These are phyloP conservation scores for Candida lessepsii DNA, from an alignment of 805 yeast genomes.

Conservation along the genomic window DNA sequence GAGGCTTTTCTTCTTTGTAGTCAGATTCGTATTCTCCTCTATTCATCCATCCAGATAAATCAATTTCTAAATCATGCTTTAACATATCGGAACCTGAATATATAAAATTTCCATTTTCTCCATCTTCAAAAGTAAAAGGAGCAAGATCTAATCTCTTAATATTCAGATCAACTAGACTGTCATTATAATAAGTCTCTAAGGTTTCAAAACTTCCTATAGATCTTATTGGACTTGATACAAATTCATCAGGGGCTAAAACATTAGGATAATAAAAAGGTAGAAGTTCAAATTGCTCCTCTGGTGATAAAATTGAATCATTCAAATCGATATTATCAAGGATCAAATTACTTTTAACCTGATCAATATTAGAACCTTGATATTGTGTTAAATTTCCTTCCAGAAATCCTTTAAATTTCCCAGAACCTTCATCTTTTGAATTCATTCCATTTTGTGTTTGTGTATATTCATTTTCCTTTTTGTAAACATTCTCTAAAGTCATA, in stretches of 20 bases:
- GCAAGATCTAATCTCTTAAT: background rate
- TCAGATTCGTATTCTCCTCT: too few species aligned
- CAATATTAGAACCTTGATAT: background rate
- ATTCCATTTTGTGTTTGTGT: too few species aligned
- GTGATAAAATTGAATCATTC: background rate
- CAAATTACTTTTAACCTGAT: background rate
- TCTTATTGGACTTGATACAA: background rate
- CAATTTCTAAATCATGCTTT: too few species aligned
- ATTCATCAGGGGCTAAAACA: background rate
- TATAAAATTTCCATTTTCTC: background rate
- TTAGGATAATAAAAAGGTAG: background rate
- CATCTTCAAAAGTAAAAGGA: background rate
- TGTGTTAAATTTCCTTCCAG: too few species aligned
- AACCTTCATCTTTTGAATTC: too few species aligned
- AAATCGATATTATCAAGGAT: conserved; percentile 1
- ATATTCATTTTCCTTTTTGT: too few species aligned
- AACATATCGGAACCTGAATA: background rate
- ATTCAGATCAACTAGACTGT: background rate
- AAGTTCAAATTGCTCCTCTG: background rate
- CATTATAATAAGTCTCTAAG: background rate
- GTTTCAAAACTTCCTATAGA: background rate
- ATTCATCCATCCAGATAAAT: too few species aligned
- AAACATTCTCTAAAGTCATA: too few species aligned
- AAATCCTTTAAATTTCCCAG: too few species aligned
- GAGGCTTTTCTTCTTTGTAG: too few species aligned